Conservation (phyloP, 306 rosid species). For the Luffa aegyptiaca region DNA sequence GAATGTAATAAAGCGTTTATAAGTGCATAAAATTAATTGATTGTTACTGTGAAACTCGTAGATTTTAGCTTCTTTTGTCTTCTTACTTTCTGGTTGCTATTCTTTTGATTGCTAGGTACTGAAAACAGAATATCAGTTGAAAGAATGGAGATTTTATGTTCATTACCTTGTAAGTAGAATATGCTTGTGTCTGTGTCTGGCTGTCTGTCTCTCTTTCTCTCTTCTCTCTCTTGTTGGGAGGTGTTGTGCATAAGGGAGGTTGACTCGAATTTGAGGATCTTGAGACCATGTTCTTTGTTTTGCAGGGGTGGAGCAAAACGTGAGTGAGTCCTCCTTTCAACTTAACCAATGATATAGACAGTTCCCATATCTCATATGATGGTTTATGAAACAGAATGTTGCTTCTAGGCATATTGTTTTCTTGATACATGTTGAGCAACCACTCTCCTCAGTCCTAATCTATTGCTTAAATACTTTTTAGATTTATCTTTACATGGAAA, state of each 20-base stretch:
- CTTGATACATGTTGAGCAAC: background rate
- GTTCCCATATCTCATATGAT: background rate
- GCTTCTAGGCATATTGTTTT: background rate
- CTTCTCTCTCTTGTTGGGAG: background rate
- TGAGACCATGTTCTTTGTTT: constrained; percentile 1
- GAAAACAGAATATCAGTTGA: constrained; percentile 18
- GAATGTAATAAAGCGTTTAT: background rate
- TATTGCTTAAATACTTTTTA: background rate
- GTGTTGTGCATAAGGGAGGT: background rate
- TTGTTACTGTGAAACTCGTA: background rate
- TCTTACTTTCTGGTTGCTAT: background rate
- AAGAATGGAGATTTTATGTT: constrained; percentile 40
- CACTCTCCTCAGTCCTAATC: background rate
- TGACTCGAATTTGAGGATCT: background rate
- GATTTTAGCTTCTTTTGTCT: background rate
- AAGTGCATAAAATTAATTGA: background rate
- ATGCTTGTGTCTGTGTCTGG: background rate
- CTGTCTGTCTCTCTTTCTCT: background rate
- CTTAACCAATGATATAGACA: background rate
- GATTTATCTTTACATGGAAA: background rate
- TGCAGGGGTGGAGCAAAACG: constrained; percentile 95
- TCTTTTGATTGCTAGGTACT: constrained; percentile 38
- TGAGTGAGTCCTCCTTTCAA: constrained; percentile 18
- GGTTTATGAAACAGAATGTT: background rate
- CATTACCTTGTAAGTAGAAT: constrained; percentile 57